phyloP scores from a whole-genome alignment of 2,329 filamentous ascomycete species.

The Aspergillus sp. region DNA sequence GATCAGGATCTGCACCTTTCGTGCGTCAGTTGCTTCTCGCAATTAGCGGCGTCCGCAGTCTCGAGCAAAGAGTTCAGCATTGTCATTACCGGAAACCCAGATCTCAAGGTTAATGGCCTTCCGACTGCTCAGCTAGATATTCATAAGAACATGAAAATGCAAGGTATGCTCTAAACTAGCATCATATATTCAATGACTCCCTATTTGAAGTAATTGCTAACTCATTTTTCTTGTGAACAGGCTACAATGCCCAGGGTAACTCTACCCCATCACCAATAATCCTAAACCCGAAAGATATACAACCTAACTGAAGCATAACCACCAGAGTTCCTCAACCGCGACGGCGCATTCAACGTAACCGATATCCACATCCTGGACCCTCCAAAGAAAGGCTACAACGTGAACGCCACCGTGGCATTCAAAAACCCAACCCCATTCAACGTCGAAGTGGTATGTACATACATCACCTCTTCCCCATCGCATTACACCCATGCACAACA shows the following conservation, averaged over 20 bases:
- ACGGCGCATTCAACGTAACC: conserved; percentile 24
- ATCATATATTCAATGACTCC: neutral
- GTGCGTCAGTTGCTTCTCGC: conserved; percentile 25
- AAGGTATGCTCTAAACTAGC: conserved; percentile 12
- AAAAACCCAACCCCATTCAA: conserved; percentile 21
- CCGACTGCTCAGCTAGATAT: conserved; percentile 26
- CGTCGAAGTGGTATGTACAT: conserved; percentile 22
- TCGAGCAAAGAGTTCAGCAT: conserved; percentile 19
- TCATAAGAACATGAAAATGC: conserved; percentile 22
- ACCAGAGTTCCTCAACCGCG: conserved; percentile 22
- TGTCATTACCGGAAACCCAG: conserved; percentile 18
- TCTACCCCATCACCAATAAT: neutral
- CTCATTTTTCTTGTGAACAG: conserved; percentile 2
- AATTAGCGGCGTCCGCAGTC: conserved; percentile 16
- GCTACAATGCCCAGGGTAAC: conserved; percentile 24
- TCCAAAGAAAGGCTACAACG: conserved; percentile 21
- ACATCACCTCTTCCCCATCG: neutral
- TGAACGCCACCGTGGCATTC: conserved; percentile 26
- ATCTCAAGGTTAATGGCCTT: conserved; percentile 19
- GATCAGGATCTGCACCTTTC: conserved; percentile 25
- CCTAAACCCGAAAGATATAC: neutral
- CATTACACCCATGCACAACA: neutral
- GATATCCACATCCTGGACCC: conserved; percentile 18
- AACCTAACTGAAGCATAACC: neutral
- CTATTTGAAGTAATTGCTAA: neutral